phyloP scores from a whole-genome alignment of 1,139 yeast species.

The Pichia sp. region DNA sequence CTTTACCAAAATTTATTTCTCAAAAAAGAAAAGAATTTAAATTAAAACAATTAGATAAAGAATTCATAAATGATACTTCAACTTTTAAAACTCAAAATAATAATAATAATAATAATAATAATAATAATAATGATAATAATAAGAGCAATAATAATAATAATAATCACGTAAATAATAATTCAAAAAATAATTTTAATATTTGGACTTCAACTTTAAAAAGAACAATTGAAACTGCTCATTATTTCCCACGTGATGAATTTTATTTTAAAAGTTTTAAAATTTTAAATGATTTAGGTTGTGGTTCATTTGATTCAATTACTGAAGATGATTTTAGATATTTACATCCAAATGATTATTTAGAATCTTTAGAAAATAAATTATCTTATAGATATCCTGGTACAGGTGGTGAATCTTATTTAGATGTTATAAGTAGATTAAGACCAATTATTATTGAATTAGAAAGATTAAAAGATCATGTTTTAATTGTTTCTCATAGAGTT shows the following conservation, averaged over 20 bases:
- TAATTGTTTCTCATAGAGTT: conserved; percentile 30
- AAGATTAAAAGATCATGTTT: conserved; percentile 29
- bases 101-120: no score
- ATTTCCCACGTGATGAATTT: conserved; percentile 26
- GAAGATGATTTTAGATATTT: conserved; percentile 25
- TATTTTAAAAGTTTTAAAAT: conserved; percentile 28
- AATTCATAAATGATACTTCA: conserved; percentile 25
- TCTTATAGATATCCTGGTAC: conserved; percentile 30
- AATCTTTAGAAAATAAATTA: conserved; percentile 25
- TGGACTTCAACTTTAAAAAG: conserved; percentile 31
- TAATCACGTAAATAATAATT: not conserved
- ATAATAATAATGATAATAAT: no score
- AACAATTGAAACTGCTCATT: conserved; percentile 28
- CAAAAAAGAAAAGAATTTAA: conserved; percentile 30
- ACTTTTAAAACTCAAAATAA: conserved; percentile 11
- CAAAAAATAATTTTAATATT: conserved; percentile 25
- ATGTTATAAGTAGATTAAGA: conserved; percentile 29
- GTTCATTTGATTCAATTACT: conserved; percentile 27
- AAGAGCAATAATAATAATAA: no score
- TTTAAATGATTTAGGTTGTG: conserved; percentile 31
- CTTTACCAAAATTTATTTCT: conserved; percentile 29
- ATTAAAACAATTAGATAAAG: conserved; percentile 27
- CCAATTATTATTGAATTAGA: conserved; percentile 32
- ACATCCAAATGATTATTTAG: conserved; percentile 25
- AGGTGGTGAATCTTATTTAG: conserved; percentile 32